These are phyloP conservation scores for Lactifluus hygrophoroides DNA, from an alignment of 768 basidiomycete genomes.

Conservation along the genomic window DNA sequence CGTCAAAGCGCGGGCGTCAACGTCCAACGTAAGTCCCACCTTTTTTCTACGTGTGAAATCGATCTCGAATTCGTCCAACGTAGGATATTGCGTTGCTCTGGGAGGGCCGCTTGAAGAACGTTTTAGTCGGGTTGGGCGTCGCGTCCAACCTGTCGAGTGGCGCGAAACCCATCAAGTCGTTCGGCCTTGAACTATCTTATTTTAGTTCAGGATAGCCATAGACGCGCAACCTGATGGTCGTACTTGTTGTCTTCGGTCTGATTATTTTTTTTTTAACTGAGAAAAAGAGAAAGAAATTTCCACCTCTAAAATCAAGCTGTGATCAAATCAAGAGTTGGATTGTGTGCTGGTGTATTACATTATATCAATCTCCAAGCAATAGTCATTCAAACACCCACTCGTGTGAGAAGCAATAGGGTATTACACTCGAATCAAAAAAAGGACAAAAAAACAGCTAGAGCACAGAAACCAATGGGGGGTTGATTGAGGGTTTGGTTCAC, in stretches of 20 bases:
- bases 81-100: slow-evolving; percentile 88
- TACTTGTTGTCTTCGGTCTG: too few relatives aligned
- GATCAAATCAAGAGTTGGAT: too few relatives aligned
- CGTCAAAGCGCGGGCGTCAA: slow-evolving; percentile 83
- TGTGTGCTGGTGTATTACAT: not conserved
- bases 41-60: not conserved
- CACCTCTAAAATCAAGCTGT: too few relatives aligned
- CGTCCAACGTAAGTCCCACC: slow-evolving; percentile 62
- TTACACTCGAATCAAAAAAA: not conserved
- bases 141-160: slow-evolving; percentile 84
- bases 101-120: slow-evolving; percentile 86
- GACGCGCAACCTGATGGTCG: too few relatives aligned
- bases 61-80: not conserved
- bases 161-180: slow-evolving; percentile 77
- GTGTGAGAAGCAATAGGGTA: slow-evolving; percentile 9
- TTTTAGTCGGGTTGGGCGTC: slow-evolving; percentile 84
- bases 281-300: too few relatives aligned
- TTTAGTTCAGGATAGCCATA: slow-evolving; percentile 55
- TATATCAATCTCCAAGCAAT: not conserved
- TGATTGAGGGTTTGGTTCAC: not conserved
- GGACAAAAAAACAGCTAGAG: not conserved
- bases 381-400: not conserved
- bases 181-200: slow-evolving; percentile 91
- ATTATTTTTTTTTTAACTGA: too few relatives aligned
- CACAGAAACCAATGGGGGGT: not conserved